Evolutionary conservation across 2,329 filamentous ascomycete genomes (phyloP).

Genomic region (Davidsoniella eucalypti): DNA sequence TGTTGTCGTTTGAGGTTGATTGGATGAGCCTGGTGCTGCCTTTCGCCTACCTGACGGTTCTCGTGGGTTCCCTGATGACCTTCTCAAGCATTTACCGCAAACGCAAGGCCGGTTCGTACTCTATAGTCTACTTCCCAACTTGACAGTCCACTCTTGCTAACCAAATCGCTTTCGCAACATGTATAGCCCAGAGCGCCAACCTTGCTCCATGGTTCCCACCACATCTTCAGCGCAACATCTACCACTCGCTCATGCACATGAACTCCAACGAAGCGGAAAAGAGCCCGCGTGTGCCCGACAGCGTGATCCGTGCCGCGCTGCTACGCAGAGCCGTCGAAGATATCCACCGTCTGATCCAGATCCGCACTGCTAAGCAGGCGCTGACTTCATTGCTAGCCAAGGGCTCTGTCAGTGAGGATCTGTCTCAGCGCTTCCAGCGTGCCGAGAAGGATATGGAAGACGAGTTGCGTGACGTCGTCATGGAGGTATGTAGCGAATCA

Average conservation of each 20-base stretch:
- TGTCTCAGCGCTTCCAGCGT: slow-evolving; percentile 81
- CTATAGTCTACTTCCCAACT: neutral
- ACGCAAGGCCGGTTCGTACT: slow-evolving; percentile 59
- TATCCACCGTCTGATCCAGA: slow-evolving; percentile 76
- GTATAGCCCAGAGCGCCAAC: slow-evolving; percentile 56
- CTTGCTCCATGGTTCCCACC: slow-evolving; percentile 89
- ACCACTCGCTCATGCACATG: slow-evolving; percentile 79
- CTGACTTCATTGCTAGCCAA: slow-evolving; percentile 69
- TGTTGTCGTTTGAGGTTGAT: slow-evolving; percentile 42
- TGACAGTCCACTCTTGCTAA: slow-evolving; percentile 12
- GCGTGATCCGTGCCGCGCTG: slow-evolving; percentile 72
- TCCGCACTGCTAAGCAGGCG: slow-evolving; percentile 77
- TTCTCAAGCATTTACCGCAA: slow-evolving; percentile 90
- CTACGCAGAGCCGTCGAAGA: slow-evolving; percentile 82
- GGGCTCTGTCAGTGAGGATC: slow-evolving; percentile 86
- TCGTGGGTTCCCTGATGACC: slow-evolving; percentile 74
- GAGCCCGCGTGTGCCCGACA: slow-evolving; percentile 57
- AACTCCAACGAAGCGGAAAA: slow-evolving; percentile 57
- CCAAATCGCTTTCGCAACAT: neutral
- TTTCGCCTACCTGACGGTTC: slow-evolving; percentile 74
- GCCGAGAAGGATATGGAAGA: slow-evolving; percentile 97
- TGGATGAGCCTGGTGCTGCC: slow-evolving; percentile 78
- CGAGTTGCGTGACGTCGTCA: slow-evolving; percentile 83
- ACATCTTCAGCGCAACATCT: slow-evolving; percentile 85
- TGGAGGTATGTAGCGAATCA: slow-evolving; percentile 49